Conservation (phyloP, 208 protist species). For the Leishmania martiniquensis region DNA sequence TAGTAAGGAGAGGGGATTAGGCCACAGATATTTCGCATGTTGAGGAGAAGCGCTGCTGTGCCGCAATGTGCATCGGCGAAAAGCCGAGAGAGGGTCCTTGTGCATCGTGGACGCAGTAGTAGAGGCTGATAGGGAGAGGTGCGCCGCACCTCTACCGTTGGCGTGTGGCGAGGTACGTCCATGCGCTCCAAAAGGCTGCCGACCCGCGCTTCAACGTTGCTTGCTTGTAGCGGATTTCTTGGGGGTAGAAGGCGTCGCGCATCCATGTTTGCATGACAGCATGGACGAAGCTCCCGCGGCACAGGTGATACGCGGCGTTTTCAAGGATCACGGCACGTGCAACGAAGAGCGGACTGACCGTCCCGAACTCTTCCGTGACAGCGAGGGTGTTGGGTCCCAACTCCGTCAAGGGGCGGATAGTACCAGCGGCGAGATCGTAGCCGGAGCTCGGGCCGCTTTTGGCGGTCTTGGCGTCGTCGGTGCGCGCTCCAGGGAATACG, state of each 20-base stretch:
- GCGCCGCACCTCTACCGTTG: not conserved
- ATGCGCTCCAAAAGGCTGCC: constrained; percentile 39
- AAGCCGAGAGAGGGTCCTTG: not conserved
- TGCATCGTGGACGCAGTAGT: not conserved
- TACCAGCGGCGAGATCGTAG: constrained; percentile 49
- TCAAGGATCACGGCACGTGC: constrained; percentile 64
- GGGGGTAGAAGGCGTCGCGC: constrained; percentile 84
- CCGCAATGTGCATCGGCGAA: not conserved
- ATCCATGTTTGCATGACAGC: constrained; percentile 74
- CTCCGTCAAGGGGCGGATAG: constrained; percentile 42
- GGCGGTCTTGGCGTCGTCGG: constrained; percentile 39
- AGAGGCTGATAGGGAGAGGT: not conserved
- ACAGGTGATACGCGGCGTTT: constrained; percentile 69
- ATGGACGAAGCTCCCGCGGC: constrained; percentile 67
- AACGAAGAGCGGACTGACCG: constrained; percentile 57
- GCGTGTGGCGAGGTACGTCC: constrained; percentile 16
- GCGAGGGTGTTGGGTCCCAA: constrained; percentile 51
- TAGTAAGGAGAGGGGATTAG: not conserved
- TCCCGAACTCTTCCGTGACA: constrained; percentile 84
- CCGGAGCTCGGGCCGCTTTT: constrained; percentile 38
- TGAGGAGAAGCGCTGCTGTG: not conserved
- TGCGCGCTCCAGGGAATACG: constrained; percentile 45
- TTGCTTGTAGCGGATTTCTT: constrained; percentile 67
- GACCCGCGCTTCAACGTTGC: constrained; percentile 48
- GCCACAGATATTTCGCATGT: not conserved